A percentile compares a stretch with the other conserved stretches of the same genome.
Evolutionary conservation across 2,329 filamentous ascomycete species (phyloP).

Genomic region (Diplodia sapinea): DNA sequence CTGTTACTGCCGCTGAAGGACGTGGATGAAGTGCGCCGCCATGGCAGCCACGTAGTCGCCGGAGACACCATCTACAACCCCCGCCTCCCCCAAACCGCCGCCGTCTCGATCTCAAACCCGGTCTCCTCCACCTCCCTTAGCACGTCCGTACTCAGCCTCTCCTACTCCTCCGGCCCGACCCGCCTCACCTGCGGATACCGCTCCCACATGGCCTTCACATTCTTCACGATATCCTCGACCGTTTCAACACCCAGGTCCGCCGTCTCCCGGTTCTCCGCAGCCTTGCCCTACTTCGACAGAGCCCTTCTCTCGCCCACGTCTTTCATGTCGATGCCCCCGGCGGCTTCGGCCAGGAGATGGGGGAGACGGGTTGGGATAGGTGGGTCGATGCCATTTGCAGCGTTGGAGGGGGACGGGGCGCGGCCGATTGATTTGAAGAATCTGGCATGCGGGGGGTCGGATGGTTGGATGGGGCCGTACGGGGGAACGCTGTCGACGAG

Average conservation of each 20-base stretch:
- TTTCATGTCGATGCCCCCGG: not conserved
- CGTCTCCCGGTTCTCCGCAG: not conserved
- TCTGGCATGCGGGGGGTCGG: not conserved
- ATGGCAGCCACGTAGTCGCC: no score
- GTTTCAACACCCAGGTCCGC: not conserved
- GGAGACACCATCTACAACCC: not conserved
- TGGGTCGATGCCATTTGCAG: not conserved
- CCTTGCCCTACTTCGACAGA: not conserved
- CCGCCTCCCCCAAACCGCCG: not conserved
- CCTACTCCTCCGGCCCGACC: not conserved
- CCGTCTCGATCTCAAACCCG: not conserved
- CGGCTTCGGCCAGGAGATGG: not conserved
- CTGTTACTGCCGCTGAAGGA: no score
- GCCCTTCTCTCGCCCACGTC: not conserved
- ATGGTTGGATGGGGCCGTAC: not conserved
- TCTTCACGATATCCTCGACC: not conserved
- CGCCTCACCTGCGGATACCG: not conserved
- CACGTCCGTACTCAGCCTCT: not conserved
- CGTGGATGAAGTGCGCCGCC: no score
- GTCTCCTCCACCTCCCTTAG: not conserved
- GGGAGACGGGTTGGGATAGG: not conserved
- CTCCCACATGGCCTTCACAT: not conserved
- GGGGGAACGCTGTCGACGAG: not conserved
- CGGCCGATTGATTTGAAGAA: not conserved
- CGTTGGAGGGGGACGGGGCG: not conserved